Conservation (phyloP, 2,329 filamentous ascomycete genomes). For the Calonectria pseudoreteaudii region DNA sequence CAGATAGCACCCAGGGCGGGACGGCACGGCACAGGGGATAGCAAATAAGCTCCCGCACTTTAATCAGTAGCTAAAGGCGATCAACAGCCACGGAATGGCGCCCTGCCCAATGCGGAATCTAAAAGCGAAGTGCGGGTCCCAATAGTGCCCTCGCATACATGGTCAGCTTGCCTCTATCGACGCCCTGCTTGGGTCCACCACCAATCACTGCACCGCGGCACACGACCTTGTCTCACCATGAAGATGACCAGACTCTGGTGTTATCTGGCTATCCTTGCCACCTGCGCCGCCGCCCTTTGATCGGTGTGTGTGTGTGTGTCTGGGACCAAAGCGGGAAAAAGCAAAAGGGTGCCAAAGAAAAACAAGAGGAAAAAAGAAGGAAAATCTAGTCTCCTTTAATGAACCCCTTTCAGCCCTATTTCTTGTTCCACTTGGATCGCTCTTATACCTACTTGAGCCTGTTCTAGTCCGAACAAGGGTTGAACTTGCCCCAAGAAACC, state of each 20-base stretch:
- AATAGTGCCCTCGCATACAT: background rate
- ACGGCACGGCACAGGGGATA: background rate
- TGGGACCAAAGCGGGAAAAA: background rate
- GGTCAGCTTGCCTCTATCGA: background rate
- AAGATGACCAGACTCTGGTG: background rate
- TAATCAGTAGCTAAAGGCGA: background rate
- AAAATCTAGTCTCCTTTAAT: background rate
- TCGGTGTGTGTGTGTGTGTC: background rate
- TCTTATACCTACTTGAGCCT: background rate
- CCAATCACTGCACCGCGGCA: background rate
- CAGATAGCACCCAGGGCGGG: background rate
- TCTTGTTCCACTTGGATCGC: background rate
- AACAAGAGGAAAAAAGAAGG: no score
- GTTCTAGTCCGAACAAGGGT: background rate
- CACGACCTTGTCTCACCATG: background rate
- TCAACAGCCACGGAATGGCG: background rate
- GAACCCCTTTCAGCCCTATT: background rate
- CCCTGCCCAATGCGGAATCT: background rate
- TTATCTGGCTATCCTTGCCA: background rate
- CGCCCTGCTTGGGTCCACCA: background rate
- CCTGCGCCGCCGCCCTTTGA: background rate
- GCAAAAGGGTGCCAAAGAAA: no score
- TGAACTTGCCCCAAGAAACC: background rate
- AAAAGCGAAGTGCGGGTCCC: background rate
- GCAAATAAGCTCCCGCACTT: constrained; percentile 5